Evolutionary conservation across 2,329 filamentous ascomycete species (phyloP).

Genomic region (Periconia sp.): DNA sequence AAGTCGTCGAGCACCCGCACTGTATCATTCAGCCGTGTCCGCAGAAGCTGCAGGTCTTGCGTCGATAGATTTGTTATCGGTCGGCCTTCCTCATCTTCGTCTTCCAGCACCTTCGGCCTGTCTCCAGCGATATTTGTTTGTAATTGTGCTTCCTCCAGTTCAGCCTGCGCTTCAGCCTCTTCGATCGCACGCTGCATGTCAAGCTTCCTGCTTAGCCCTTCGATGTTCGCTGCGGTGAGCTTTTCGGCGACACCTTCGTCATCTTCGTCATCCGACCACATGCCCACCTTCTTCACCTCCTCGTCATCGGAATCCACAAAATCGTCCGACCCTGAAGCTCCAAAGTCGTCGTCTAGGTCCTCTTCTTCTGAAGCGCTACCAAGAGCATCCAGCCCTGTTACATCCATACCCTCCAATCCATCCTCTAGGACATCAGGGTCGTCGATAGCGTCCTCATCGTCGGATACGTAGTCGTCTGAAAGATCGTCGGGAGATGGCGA

Average conservation of each 20-base stretch:
- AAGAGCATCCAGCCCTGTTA: constrained; percentile 47
- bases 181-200: constrained; percentile 79
- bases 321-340: constrained; percentile 49
- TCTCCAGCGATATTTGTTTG: constrained; percentile 93
- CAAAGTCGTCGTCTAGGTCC: constrained; percentile 46
- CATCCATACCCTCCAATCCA: constrained; percentile 39
- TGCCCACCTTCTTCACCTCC: constrained; percentile 58
- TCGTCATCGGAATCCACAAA: constrained; percentile 68
- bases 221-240: constrained; percentile 95
- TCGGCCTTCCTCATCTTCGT: constrained; percentile 66
- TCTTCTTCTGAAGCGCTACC: constrained; percentile 46
- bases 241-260: constrained; percentile 88
- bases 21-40: constrained; percentile 89
- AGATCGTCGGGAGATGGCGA: constrained; percentile 36
- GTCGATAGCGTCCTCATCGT: constrained; percentile 34
- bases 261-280: constrained; percentile 98
- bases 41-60: constrained; percentile 87
- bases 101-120: constrained; percentile 68
- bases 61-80: constrained; percentile 66
- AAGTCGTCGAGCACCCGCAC: constrained; percentile 92
- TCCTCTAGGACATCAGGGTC: constrained; percentile 51
- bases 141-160: constrained; percentile 82
- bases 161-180: constrained; percentile 81
- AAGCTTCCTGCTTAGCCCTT: constrained; percentile 83
- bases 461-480: constrained; percentile 23